These are phyloP conservation scores for Pseudocercospora pini-densiflorae DNA, from an alignment of 2,329 filamentous ascomycete species.

Conservation along the genomic window DNA sequence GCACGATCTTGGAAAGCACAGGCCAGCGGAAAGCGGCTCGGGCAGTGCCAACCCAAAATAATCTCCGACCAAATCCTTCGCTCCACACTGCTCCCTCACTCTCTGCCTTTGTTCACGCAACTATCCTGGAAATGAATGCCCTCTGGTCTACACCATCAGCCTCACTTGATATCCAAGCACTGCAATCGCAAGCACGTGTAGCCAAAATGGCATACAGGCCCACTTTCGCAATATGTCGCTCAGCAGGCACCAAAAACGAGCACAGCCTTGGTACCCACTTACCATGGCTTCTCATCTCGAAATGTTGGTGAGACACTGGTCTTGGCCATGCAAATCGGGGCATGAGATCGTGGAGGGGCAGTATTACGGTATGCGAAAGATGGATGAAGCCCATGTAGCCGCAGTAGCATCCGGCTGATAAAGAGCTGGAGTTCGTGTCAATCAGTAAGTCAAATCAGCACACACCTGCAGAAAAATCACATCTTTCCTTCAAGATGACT, in stretches of 20 bases:
- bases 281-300: not conserved
- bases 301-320: not conserved
- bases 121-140: not conserved
- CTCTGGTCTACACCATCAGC: not conserved
- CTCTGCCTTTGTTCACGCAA: not conserved
- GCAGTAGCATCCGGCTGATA: not conserved
- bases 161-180: not conserved
- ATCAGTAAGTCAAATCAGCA: not conserved
- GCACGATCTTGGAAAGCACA: not conserved
- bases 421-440: not conserved
- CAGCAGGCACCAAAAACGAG: not conserved
- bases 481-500: not conserved
- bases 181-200: not conserved
- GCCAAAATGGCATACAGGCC: not conserved
- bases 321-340: not conserved
- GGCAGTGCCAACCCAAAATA: slow-evolving; percentile 1
- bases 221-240: not conserved
- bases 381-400: not conserved
- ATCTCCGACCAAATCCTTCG: slow-evolving; percentile 1
- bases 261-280: not conserved
- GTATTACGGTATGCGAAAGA: not conserved
- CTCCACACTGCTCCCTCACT: not conserved
- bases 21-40: not conserved
- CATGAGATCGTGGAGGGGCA: not conserved
- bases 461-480: not conserved